Evolutionary conservation across 2,329 filamentous ascomycete genomes (phyloP).

Genomic region (Neonectria coccinea): DNA sequence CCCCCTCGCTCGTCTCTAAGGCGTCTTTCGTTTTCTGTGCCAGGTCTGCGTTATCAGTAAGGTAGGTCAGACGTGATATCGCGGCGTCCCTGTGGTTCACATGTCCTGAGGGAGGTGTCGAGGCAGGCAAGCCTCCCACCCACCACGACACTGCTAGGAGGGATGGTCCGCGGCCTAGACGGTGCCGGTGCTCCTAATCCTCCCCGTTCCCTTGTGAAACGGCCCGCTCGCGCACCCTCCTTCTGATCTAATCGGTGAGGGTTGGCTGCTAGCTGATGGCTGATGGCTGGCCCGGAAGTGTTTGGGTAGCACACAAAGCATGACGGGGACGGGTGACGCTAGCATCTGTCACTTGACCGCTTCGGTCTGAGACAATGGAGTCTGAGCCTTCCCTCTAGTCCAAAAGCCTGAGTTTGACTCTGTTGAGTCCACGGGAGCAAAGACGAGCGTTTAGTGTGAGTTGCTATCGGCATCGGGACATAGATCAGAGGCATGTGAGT

Average conservation of each 20-base stretch:
- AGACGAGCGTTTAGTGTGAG: conserved; percentile 5
- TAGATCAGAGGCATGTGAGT: conserved; percentile 16
- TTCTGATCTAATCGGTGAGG: conserved; percentile 23
- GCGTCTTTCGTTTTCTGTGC: conserved; percentile 12
- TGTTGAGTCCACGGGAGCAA: conserved; percentile 5
- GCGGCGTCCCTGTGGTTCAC: conserved; percentile 18
- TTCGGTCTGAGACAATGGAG: conserved; percentile 29
- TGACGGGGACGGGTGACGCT: conserved; percentile 33
- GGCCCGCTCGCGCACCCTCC: conserved; percentile 45
- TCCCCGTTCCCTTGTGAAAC: conserved; percentile 42
- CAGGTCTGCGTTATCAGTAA: conserved; percentile 18
- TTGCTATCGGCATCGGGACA: not conserved
- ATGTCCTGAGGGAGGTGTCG: conserved; percentile 18
- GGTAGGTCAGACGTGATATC: conserved; percentile 12
- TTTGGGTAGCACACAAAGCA: conserved; percentile 23
- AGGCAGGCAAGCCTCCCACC: conserved; percentile 12
- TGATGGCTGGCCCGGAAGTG: conserved; percentile 30
- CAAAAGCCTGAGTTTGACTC: conserved; percentile 11
- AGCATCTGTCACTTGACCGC: conserved; percentile 31
- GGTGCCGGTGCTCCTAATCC: conserved; percentile 24
- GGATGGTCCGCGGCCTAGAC: conserved; percentile 9
- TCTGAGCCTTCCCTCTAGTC: conserved; percentile 26
- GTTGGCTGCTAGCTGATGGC: conserved; percentile 31
- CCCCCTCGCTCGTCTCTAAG: conserved; percentile 8
- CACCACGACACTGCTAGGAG: conserved; percentile 7